Evolutionary conservation across 371 early-diverging fungal genomes (phyloP).

Genomic region (Dipsacomyces acuminosporus): DNA sequence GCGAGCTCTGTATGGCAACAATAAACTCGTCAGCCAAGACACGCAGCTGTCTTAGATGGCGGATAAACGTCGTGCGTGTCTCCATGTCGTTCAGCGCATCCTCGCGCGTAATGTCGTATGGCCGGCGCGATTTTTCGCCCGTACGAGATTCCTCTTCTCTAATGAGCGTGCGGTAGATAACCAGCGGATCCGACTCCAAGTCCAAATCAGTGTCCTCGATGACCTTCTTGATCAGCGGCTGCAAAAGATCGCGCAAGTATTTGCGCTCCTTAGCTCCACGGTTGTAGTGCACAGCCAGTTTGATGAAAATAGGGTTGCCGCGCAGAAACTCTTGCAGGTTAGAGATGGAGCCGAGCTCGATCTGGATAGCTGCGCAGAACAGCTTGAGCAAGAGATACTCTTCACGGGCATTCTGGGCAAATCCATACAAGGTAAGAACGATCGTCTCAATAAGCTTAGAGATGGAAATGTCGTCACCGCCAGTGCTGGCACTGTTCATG

Average conservation of each 20-base stretch:
- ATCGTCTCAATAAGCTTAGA: constrained; percentile 79
- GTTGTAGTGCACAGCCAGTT: constrained; percentile 87
- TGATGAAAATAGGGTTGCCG: constrained; percentile 93
- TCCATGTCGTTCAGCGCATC: constrained; percentile 85
- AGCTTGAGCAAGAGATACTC: constrained; percentile 95
- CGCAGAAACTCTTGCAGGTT: constrained; percentile 87
- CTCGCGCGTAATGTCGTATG: constrained; percentile 71
- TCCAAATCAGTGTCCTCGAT: constrained; percentile 72
- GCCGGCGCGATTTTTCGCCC: constrained; percentile 72
- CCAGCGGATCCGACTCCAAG: constrained; percentile 87
- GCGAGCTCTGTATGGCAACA: constrained; percentile 67
- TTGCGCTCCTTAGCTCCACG: constrained; percentile 93
- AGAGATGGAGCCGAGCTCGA: constrained; percentile 78
- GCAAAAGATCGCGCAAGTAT: constrained; percentile 81
- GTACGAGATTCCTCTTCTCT: constrained; percentile 86
- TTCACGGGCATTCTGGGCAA: constrained; percentile 92
- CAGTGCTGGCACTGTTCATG: neutral
- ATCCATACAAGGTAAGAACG: constrained; percentile 92
- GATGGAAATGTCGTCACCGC: constrained; percentile 38
- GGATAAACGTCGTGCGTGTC: constrained; percentile 70
- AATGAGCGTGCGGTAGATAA: constrained; percentile 81
- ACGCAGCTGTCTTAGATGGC: constrained; percentile 69
- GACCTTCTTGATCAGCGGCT: constrained; percentile 73
- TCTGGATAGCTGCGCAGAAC: constrained; percentile 85
- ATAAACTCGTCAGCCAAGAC: constrained; percentile 77